These are phyloP conservation scores for Malassezia equina DNA, from an alignment of 1,284 basidiomycete genomes.

Conservation along the genomic window DNA sequence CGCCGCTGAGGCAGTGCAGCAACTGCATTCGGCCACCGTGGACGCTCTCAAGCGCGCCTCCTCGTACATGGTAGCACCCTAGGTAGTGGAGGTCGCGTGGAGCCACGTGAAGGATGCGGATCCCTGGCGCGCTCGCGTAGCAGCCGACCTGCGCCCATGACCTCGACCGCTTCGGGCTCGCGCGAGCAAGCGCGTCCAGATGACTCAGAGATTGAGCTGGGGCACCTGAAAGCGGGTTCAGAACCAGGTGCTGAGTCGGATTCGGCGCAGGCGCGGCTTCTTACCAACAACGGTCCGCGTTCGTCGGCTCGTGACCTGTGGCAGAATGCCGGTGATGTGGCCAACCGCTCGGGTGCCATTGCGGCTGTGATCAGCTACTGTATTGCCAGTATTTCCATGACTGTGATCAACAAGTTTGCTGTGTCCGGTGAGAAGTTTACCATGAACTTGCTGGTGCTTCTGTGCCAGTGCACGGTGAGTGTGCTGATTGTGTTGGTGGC, in stretches of 20 bases:
- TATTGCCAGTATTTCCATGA: slow-evolving; percentile 90
- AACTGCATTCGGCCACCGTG: slow-evolving; percentile 22
- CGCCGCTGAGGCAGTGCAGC: slow-evolving; percentile 24
- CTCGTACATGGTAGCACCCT: neutral
- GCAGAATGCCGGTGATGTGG: neutral
- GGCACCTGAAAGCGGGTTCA: neutral
- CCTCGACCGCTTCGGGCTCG: neutral
- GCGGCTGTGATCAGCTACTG: slow-evolving; percentile 83
- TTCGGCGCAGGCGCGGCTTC: slow-evolving; percentile 5
- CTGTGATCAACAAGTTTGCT: slow-evolving; percentile 91
- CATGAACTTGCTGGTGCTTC: slow-evolving; percentile 90
- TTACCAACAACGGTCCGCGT: neutral
- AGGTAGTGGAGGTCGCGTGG: slow-evolving; percentile 3
- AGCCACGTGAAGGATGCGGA: neutral
- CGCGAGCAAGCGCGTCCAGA: neutral
- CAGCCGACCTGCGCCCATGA: neutral
- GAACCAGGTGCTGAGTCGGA: slow-evolving; percentile 11
- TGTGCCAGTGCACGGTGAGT: slow-evolving; percentile 72
- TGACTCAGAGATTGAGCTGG: slow-evolving; percentile 14
- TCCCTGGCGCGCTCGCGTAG: neutral
- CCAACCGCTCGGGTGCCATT: slow-evolving; percentile 49
- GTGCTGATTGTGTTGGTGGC: slow-evolving; percentile 63
- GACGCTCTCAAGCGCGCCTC: neutral
- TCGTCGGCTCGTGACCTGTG: neutral
- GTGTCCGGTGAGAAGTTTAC: slow-evolving; percentile 87